These are phyloP conservation scores for Allium cepa DNA, from an alignment of 106 monocot genomes.

Conservation along the genomic window DNA sequence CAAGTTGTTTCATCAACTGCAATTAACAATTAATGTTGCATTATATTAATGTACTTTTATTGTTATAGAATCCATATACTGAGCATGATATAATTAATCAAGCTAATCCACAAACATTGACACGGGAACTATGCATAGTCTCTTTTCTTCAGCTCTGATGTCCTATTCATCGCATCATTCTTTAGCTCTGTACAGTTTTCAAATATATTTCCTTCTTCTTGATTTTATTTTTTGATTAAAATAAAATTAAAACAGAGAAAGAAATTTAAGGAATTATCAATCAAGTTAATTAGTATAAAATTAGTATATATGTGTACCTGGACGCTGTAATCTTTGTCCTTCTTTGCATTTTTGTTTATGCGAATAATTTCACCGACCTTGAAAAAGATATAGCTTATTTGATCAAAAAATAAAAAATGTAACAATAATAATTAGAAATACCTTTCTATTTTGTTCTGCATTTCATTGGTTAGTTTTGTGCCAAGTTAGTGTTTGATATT, in stretches of 20 bases:
- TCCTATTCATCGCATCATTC: slow-evolving; percentile 1
- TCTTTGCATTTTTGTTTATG: background rate
- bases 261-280: background rate
- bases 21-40: no score
- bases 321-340: background rate
- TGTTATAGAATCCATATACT: no score
- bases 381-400: background rate
- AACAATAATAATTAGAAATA: background rate
- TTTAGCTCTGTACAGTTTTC: slow-evolving; percentile 1
- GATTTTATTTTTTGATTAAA: background rate
- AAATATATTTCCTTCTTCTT: slow-evolving; percentile 5
- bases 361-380: background rate
- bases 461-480: no score
- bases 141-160: slow-evolving; percentile 37
- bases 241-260: background rate
- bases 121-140: slow-evolving; percentile 54
- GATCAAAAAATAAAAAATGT: background rate
- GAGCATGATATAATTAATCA: background rate
- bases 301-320: background rate
- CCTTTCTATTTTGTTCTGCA: no score
- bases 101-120: slow-evolving; percentile 47
- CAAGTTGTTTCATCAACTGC: no score
- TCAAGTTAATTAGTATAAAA: background rate
- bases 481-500: no score
- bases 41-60: no score